Percentiles rank a stretch among this genome's conserved stretches.
Evolutionary conservation across 2,329 filamentous ascomycete species (phyloP).

Genomic region (Karstenula rhodostoma): DNA sequence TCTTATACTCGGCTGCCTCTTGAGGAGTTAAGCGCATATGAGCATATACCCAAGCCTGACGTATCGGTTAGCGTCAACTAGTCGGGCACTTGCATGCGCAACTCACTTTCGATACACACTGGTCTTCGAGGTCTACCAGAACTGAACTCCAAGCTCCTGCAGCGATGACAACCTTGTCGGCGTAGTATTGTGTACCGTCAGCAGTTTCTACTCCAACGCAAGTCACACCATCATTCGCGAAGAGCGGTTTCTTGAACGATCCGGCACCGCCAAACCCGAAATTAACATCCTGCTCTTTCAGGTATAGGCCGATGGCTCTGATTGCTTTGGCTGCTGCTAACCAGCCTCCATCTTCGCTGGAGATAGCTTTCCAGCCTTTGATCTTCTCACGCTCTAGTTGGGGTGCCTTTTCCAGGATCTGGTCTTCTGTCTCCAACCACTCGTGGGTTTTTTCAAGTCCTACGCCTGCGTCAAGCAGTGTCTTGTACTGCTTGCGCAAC

Average conservation of each 20-base stretch:
- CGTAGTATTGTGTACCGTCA: constrained; percentile 53
- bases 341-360: constrained; percentile 56
- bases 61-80: constrained; percentile 48
- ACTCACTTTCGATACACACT: constrained; percentile 63
- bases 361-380: constrained; percentile 59
- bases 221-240: constrained; percentile 44
- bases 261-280: constrained; percentile 56
- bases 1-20: constrained; percentile 58
- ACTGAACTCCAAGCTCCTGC: constrained; percentile 46
- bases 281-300: constrained; percentile 50
- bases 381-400: constrained; percentile 52
- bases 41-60: constrained; percentile 60
- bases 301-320: constrained; percentile 54
- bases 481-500: constrained; percentile 48
- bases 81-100: constrained; percentile 51
- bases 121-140: constrained; percentile 40
- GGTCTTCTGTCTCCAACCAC: constrained; percentile 57
- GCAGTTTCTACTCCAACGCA: constrained; percentile 54
- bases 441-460: constrained; percentile 50
- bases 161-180: constrained; percentile 56
- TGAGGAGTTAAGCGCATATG: constrained; percentile 60
- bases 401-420: constrained; percentile 53
- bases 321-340: constrained; percentile 58
- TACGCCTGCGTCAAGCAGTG: constrained; percentile 40
- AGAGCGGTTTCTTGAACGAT: constrained; percentile 54